phyloP scores from a whole-genome alignment of 441 rosid species.

The Capsella rubella region DNA sequence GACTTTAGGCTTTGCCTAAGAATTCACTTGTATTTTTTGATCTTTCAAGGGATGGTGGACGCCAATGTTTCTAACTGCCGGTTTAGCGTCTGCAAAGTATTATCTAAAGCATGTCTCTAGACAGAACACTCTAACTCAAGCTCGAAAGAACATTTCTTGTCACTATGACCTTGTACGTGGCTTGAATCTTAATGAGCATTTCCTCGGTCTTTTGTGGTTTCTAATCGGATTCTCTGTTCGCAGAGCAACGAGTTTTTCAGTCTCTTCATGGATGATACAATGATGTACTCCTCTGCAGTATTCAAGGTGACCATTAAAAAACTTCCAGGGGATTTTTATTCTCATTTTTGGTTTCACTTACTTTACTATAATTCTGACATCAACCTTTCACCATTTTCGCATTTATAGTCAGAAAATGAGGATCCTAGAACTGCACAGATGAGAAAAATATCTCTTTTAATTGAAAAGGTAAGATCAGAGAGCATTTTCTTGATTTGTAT shows the following conservation, averaged over 20 bases:
- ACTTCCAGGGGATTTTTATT: background rate
- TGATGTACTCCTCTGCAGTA: conserved; percentile 80
- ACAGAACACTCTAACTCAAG: conserved; percentile 83
- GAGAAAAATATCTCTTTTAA: conserved; percentile 66
- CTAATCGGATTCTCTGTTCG: background rate
- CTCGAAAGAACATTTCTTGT: conserved; percentile 86
- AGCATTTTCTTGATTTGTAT: too few relatives aligned
- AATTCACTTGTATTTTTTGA: too few relatives aligned
- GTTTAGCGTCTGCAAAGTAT: conserved; percentile 69
- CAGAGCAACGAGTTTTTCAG: conserved; percentile 83
- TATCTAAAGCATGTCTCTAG: conserved; percentile 67
- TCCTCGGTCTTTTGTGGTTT: background rate
- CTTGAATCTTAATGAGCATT: background rate
- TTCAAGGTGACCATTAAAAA: conserved; percentile 56
- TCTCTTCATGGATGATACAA: conserved; percentile 80
- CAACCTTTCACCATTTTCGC: background rate
- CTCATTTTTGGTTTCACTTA: background rate
- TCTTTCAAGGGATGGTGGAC: conserved; percentile 92
- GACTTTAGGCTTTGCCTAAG: too few relatives aligned
- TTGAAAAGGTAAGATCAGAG: conserved; percentile 63
- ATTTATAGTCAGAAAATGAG: conserved; percentile 56
- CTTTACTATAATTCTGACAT: background rate
- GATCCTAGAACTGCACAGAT: conserved; percentile 71
- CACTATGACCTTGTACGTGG: conserved; percentile 83
- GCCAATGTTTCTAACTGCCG: conserved; percentile 72